Conservation (phyloP, 2,329 filamentous ascomycete genomes). For the Penicillium corylophilum region DNA sequence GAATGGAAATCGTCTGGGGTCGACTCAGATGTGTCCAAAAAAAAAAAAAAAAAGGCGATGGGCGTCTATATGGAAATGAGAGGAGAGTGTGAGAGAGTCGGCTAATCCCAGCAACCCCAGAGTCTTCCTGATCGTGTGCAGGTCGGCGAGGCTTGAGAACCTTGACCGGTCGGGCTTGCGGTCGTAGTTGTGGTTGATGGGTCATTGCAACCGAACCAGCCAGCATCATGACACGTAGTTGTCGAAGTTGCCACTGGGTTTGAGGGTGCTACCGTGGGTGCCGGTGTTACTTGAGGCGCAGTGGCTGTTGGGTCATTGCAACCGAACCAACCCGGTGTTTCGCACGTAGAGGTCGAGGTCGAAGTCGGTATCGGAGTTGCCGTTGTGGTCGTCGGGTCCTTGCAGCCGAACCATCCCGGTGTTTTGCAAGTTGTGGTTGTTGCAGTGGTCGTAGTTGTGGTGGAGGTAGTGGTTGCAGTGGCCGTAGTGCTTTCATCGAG, state of each 20-base stretch:
- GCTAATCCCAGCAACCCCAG: conserved; percentile 7
- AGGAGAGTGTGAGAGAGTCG: neutral
- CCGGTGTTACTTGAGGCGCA: conserved; percentile 4
- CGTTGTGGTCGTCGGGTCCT: conserved; percentile 34
- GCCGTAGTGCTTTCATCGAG: conserved; percentile 50
- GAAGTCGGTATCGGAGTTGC: conserved; percentile 16
- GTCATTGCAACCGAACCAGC: conserved; percentile 16
- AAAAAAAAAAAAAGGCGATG: neutral
- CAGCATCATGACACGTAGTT: conserved; percentile 9
- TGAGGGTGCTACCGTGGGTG: conserved; percentile 3
- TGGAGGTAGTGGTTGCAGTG: conserved; percentile 36
- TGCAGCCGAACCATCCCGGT: conserved; percentile 42
- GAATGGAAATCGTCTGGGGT: neutral
- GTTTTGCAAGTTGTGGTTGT: conserved; percentile 34
- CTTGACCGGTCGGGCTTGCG: neutral
- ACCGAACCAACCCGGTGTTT: conserved; percentile 37
- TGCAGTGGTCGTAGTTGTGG: conserved; percentile 25
- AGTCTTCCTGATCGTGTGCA: neutral
- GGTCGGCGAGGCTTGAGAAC: neutral
- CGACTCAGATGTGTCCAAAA: neutral
- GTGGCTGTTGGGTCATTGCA: conserved; percentile 20
- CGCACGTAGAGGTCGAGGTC: conserved; percentile 26
- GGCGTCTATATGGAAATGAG: neutral
- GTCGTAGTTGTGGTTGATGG: conserved; percentile 1
- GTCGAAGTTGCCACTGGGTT: conserved; percentile 3